Base-by-base conservation (phyloP, 441 rosid genomes). In the Adansonia rubrostipa region DNA sequence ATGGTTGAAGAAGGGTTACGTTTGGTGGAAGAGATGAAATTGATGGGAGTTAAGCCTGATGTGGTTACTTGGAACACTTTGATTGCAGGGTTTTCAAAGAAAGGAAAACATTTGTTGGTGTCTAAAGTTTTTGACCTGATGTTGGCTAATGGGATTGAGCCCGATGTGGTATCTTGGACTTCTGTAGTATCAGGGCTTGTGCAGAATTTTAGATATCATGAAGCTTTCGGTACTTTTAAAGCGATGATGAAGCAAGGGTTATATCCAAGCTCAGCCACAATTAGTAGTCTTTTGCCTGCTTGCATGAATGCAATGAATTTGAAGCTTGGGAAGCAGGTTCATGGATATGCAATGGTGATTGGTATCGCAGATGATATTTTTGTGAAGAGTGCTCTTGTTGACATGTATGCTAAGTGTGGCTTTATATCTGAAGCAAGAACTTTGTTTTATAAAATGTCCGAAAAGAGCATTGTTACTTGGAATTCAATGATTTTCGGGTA, bases 401-500 rank as follows among this genome's bases (percentile, higher is more conserved):
- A 89, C 80, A 85, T 88, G 90, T 92, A 95, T 53, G 91, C 90
- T 20, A 93, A 95, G 85, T 89, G 93, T 70, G 93, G 95, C 56
- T 74, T 78, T 80, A 81, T 90, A 66, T 80, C 86, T 8, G 87
- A 88, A 78, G 98, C 96, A 5, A 81, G 84, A 85, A 79, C 81
- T 19, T 75, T 91, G 84, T 95, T 95, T 71, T 28, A 6, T 65
- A 86, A 83, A 63, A 88, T 86, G 85, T 47, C 81, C 24, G 88
- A 85, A 76, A 90, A 84, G 82, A 91, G 84, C 71, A 84, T 89
- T 0, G 92, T 87, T 54, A 90, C 96, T 62, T 95, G 93, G 93
- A 96, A 96, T 83, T 92, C 95, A 5, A 92, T 92, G 95, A 92
- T 94, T 58, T 94, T 94, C 56, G 93, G 89, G 76, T 90, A 85